A percentile compares a stretch with the other conserved stretches of the same genome.
Conservation (phyloP, 2,329 filamentous ascomycete genomes). For the Emydomyces testavorans region DNA sequence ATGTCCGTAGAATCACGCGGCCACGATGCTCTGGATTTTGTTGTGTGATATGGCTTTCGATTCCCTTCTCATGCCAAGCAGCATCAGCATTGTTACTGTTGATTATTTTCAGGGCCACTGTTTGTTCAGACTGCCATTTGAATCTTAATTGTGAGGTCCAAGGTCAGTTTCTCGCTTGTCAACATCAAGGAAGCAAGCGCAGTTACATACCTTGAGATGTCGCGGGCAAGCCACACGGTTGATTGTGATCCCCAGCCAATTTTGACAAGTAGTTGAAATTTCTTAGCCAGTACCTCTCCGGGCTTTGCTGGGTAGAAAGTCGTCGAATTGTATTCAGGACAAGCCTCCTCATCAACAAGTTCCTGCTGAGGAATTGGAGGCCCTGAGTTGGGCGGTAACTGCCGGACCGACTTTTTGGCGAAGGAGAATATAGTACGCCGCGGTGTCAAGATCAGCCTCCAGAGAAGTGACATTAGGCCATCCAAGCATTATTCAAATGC, state of each 20-base stretch:
- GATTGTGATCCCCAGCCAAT: conserved; percentile 32
- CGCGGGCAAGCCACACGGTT: conserved; percentile 33
- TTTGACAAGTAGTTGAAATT: conserved; percentile 13
- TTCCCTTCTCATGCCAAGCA: conserved; percentile 18
- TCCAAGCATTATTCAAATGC: not conserved
- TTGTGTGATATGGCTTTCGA: conserved; percentile 19
- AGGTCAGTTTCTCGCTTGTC: not conserved
- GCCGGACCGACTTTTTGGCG: conserved; percentile 15
- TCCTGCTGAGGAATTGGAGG: conserved; percentile 11
- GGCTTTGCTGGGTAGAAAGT: conserved; percentile 13
- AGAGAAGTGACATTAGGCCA: conserved; percentile 12
- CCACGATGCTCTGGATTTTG: conserved; percentile 21
- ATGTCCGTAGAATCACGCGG: conserved; percentile 20
- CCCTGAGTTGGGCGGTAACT: conserved; percentile 10
- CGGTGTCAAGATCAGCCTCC: conserved; percentile 10
- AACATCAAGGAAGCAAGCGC: not conserved
- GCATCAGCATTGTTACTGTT: conserved; percentile 1
- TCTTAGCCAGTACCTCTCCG: conserved; percentile 12
- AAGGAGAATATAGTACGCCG: conserved; percentile 17
- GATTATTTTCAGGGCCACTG: conserved; percentile 14
- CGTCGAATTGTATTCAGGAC: conserved; percentile 8
- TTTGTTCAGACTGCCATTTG: conserved; percentile 4
- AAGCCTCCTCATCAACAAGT: conserved; percentile 13
- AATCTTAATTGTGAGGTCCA: conserved; percentile 1
- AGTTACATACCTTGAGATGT: conserved; percentile 19